Evolutionary conservation across 2,329 filamentous ascomycete genomes (phyloP).

Genomic region (Penicillium palitans): DNA sequence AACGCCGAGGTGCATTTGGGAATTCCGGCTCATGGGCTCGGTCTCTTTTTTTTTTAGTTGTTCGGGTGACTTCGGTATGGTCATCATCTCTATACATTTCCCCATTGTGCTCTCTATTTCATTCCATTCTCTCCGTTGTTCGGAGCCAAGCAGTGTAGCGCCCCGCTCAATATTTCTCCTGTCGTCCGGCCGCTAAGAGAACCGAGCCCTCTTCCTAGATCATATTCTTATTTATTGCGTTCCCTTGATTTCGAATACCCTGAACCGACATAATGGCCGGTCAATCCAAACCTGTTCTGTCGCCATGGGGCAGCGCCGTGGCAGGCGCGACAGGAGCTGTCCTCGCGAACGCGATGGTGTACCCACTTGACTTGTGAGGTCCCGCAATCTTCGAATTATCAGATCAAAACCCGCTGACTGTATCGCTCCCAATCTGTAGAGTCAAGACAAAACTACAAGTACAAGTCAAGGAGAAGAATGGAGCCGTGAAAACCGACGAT

Average conservation of each 20-base stretch:
- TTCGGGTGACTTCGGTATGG: constrained; percentile 26
- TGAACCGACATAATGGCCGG: constrained; percentile 48
- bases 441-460: constrained; percentile 97
- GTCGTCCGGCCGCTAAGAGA: constrained; percentile 10
- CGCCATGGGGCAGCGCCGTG: constrained; percentile 89
- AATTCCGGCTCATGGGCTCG: constrained; percentile 14
- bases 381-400: background rate
- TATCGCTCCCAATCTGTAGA: constrained; percentile 49
- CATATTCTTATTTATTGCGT: constrained; percentile 2
- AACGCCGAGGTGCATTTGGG: constrained; percentile 34
- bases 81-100: constrained; percentile 1
- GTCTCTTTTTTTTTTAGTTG: constrained; percentile 4
- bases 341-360: constrained; percentile 90
- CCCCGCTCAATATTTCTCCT: constrained; percentile 26
- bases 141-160: constrained; percentile 16
- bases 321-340: constrained; percentile 92
- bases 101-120: background rate
- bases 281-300: constrained; percentile 69
- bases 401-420: constrained; percentile 16
- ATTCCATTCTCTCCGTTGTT: constrained; percentile 4
- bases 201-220: constrained; percentile 8
- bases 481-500: constrained; percentile 45
- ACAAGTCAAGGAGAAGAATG: constrained; percentile 69
- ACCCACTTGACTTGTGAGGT: constrained; percentile 91
- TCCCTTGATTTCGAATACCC: constrained; percentile 4